A percentile compares a stretch with the other conserved stretches of the same genome.
Evolutionary conservation across 345 rosid genomes (phyloP).

Genomic region (Citrus unshiu): DNA sequence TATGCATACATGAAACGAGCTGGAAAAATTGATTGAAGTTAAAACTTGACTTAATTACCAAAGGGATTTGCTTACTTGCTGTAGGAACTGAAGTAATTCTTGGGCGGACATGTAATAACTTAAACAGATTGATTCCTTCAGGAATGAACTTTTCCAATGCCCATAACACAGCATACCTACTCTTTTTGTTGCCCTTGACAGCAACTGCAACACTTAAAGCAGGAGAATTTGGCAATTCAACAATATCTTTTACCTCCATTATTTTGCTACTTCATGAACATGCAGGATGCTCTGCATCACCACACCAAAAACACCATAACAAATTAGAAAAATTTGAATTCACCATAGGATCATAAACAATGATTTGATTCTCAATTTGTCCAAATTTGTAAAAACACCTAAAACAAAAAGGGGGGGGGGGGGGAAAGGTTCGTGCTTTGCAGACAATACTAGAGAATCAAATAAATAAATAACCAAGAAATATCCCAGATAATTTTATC

Average conservation of each 20-base stretch:
- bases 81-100: constrained; percentile 66
- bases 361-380: neutral
- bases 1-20: neutral
- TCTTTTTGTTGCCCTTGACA: constrained; percentile 56
- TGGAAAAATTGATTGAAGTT: neutral
- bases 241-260: constrained; percentile 39
- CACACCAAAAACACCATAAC: neutral
- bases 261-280: constrained; percentile 1
- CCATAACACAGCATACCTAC: constrained; percentile 53
- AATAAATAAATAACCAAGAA: neutral
- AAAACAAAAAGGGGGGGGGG: neutral
- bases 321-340: neutral
- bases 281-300: neutral
- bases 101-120: constrained; percentile 66
- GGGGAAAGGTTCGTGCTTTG: neutral
- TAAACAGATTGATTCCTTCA: constrained; percentile 50
- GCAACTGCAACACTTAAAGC: constrained; percentile 57
- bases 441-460: neutral
- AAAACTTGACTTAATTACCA: neutral
- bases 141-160: constrained; percentile 52
- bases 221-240: constrained; percentile 34
- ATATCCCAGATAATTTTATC: neutral
- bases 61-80: constrained; percentile 56
- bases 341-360: neutral
- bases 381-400: neutral